Base-by-base conservation (phyloP, 352 stramenopile genomes). In the Globisporangium lucens region DNA sequence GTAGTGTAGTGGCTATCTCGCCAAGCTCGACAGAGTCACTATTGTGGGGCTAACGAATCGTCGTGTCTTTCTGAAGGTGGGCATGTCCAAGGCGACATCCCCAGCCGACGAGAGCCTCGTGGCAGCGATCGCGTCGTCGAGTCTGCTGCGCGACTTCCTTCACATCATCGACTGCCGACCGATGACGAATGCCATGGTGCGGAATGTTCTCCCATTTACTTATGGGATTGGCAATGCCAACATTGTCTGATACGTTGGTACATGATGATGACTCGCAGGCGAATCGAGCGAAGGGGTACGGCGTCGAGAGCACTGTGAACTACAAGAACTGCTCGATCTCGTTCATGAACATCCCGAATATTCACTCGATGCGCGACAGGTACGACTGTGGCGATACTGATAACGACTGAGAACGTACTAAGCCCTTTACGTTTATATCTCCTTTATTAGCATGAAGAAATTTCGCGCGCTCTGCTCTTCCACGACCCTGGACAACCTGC, bases 261-360 rank as follows among this genome's bases (percentile, higher is more conserved):
- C 17, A 36, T 13, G 17, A 20, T 47, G 41, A 7, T 35, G 5
- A 36, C 15, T 15, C 12, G 0, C 27, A 89, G 68, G 86, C 83
- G 22, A 90, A 95, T 49, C 85, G 86, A 33, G 83, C 98, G 71
- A 87, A 98, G 77, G 89, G 96, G 65, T 98, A 97, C 77, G 95
- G 96, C 41, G 97, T 98, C 60, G 97, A 99, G 74, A 98, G 97
- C 76, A 93, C 89, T 0, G 94, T 97, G 47, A 96, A 98, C 77
- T 99, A 99, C 81, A 90, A 94, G 56, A 95, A 95, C 60, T 91
- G 85, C 41, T 93, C 86, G 0, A 78, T 99, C n/a, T 91, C 91
- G 33, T 99, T 99, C 83, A 98, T 98, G 88, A 98, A 98, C 66
- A 99, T 99, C 71, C 92, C 90, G 13, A 99, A 99, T 73, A 99